Conservation (phyloP, 2,329 filamentous ascomycete genomes). For the Calycina herbarum region DNA sequence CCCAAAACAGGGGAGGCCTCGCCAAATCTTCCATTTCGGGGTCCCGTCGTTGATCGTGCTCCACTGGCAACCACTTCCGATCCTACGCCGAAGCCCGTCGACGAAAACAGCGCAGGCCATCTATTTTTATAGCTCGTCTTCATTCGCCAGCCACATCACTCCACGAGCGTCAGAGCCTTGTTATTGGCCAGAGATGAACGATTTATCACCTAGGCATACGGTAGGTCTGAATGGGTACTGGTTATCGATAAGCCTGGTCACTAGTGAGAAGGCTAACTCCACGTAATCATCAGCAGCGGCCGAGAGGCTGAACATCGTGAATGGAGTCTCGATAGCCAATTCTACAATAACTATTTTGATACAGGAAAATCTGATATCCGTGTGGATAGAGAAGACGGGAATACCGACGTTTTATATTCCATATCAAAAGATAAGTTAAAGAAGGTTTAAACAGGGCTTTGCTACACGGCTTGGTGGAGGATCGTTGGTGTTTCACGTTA, state of each 20-base stretch:
- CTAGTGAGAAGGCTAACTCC: not conserved
- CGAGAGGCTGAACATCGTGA: not conserved
- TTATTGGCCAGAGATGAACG: not conserved
- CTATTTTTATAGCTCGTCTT: not conserved
- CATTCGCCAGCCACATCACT: not conserved
- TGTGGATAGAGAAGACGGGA: not conserved
- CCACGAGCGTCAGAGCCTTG: not conserved
- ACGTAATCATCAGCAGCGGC: not conserved
- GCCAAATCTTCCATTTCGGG: not conserved
- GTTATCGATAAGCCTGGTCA: not conserved
- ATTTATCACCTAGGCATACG: too few relatives aligned
- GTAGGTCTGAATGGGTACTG: not conserved
- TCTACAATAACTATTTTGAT: not conserved
- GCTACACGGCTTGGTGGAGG: not conserved
- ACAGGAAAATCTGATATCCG: not conserved
- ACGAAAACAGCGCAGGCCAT: not conserved
- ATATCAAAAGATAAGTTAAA: not conserved
- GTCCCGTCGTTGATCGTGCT: not conserved
- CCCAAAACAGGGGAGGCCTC: not conserved
- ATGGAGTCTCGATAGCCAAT: not conserved
- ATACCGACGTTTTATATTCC: not conserved
- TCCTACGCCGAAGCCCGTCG: not conserved
- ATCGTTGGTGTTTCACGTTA: slow-evolving; percentile 1
- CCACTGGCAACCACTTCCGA: not conserved
- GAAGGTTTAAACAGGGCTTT: not conserved